Percentiles rank a stretch among this genome's conserved stretches.
These are phyloP conservation scores for Chrysoporthe cubensis DNA, from an alignment of 2,329 filamentous ascomycete species.

Conservation along the genomic window DNA sequence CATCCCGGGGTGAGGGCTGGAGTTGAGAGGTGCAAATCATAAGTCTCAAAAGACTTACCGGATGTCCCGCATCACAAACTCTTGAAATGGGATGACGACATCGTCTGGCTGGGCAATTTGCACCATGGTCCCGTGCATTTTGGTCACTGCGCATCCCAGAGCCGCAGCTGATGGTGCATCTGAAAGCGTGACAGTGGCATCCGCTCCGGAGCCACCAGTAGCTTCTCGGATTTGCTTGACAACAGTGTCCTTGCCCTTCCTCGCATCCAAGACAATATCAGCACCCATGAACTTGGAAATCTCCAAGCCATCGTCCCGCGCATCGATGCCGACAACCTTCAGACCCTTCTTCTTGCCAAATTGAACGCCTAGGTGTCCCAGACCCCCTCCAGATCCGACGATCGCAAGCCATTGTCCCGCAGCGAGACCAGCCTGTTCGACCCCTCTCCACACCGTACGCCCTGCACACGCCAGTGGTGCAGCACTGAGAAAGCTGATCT, in stretches of 20 bases:
- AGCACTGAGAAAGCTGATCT: constrained; percentile 52
- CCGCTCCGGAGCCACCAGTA: constrained; percentile 53
- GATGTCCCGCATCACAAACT: constrained; percentile 15
- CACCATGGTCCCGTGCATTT: constrained; percentile 61
- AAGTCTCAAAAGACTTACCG: background rate
- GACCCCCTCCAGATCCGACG: constrained; percentile 53
- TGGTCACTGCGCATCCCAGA: constrained; percentile 51
- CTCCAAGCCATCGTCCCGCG: constrained; percentile 55
- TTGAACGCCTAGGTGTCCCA: constrained; percentile 56
- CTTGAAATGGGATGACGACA: constrained; percentile 9
- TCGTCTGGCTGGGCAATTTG: constrained; percentile 59
- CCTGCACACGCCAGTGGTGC: constrained; percentile 63
- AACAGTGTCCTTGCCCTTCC: constrained; percentile 50
- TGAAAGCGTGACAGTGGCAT: constrained; percentile 57
- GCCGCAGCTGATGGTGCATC: constrained; percentile 55
- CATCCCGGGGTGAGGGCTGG: background rate
- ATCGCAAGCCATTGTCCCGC: constrained; percentile 45
- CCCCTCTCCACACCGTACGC: constrained; percentile 52
- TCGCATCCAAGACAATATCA: constrained; percentile 47
- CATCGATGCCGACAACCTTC: constrained; percentile 57
- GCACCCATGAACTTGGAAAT: constrained; percentile 44
- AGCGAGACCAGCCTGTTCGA: constrained; percentile 45
- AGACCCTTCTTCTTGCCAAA: constrained; percentile 56
- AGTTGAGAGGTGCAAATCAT: background rate
- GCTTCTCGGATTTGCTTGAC: constrained; percentile 51